These are phyloP conservation scores for Lineolata rhizophorae DNA, from an alignment of 495 filamentous ascomycete genomes.

Conservation along the genomic window DNA sequence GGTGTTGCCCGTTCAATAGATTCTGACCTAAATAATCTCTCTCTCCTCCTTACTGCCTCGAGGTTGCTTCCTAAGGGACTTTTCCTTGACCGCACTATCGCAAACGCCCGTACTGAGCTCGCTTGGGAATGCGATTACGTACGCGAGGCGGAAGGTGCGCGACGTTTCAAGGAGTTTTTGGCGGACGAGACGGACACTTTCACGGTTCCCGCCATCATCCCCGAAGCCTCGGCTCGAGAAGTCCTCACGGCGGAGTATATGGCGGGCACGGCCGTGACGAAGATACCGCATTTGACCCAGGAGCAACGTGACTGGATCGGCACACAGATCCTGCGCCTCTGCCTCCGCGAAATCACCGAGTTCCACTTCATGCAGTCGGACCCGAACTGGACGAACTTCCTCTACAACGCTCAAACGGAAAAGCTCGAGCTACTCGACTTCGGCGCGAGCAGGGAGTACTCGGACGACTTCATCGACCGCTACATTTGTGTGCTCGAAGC, in stretches of 20 bases:
- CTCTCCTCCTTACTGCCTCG: constrained; percentile 73
- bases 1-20: constrained; percentile 92
- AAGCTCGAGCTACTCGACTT: constrained; percentile 90
- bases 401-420: constrained; percentile 53
- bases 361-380: constrained; percentile 98
- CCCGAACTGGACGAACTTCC: constrained; percentile 99
- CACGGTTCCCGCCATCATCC: constrained; percentile 51
- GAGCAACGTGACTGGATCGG: constrained; percentile 79
- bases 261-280: constrained; percentile 72
- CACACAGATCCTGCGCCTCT: constrained; percentile 78
- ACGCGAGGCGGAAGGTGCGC: constrained; percentile 61
- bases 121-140: constrained; percentile 95
- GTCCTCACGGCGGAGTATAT: constrained; percentile 90
- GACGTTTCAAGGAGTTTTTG: constrained; percentile 52
- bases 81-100: constrained; percentile 91
- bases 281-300: constrained; percentile 50
- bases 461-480: constrained; percentile 47
- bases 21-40: constrained; percentile 83
- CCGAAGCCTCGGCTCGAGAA: constrained; percentile 61
- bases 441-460: constrained; percentile 75
- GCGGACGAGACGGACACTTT: constrained; percentile 48
- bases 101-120: constrained; percentile 80
- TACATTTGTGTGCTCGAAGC: constrained; percentile 64
- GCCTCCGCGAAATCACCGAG: constrained; percentile 77
- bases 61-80: constrained; percentile 75